These are phyloP conservation scores for Serendipita sp. DNA, from an alignment of 768 basidiomycete species.

Conservation along the genomic window DNA sequence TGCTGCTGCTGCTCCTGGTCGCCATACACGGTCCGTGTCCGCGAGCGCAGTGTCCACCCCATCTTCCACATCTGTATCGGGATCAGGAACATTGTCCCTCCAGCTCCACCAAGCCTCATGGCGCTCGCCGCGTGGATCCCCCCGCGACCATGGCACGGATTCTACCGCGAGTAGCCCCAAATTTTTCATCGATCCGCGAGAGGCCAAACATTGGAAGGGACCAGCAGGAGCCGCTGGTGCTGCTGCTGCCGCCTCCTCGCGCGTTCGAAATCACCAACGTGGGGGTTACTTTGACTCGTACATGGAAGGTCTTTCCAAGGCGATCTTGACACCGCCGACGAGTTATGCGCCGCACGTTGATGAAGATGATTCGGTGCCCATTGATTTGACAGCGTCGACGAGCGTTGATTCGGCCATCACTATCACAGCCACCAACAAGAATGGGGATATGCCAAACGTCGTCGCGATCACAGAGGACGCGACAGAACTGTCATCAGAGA, in stretches of 20 bases:
- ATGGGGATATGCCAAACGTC: not conserved
- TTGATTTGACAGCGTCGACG: not conserved
- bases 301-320: not conserved
- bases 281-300: conserved; percentile 7
- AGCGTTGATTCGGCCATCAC: not conserved
- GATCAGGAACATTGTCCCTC: not conserved
- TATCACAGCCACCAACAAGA: not conserved
- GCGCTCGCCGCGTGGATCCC: not conserved
- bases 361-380: not conserved
- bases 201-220: not conserved
- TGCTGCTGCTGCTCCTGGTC: too few relatives aligned
- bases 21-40: not conserved
- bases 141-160: not conserved
- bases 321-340: not conserved
- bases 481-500: not conserved
- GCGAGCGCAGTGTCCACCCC: not conserved
- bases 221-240: not conserved
- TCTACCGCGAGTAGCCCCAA: not conserved
- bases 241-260: not conserved
- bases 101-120: not conserved
- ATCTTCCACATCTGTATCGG: not conserved
- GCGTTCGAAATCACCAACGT: not conserved
- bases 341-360: not conserved
- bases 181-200: conserved; percentile 6
- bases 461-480: conserved; percentile 1